phyloP scores from a whole-genome alignment of 1,284 basidiomycete genomes.

The Phylloporus sp. region DNA sequence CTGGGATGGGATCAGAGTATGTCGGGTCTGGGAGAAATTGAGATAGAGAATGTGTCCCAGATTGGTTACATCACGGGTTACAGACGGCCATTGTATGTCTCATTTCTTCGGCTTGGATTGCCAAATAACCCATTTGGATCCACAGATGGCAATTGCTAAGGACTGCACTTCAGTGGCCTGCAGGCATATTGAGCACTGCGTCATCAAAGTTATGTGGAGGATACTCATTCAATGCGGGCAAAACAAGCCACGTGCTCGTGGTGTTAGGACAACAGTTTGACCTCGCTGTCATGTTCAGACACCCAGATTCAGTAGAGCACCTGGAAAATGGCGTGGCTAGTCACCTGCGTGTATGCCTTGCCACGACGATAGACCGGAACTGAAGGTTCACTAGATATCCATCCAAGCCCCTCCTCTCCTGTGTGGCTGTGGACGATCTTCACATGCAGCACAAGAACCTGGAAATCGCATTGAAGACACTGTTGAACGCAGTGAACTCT shows the following conservation, averaged over 20 bases:
- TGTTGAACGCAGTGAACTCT: neutral
- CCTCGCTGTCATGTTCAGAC: too few relatives aligned
- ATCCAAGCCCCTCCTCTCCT: conserved; percentile 17
- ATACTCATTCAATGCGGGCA: neutral
- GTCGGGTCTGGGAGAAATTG: neutral
- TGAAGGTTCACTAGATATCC: conserved; percentile 16
- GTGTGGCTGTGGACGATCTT: conserved; percentile 3
- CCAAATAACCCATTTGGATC: too few relatives aligned
- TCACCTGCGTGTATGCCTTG: conserved; percentile 7
- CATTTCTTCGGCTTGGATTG: neutral
- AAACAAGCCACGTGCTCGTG: conserved; percentile 1
- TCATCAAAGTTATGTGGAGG: conserved; percentile 1
- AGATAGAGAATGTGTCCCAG: neutral
- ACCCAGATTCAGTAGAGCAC: neutral
- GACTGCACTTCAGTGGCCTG: neutral
- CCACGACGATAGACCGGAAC: conserved; percentile 6
- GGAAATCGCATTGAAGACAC: neutral
- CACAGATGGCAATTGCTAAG: conserved; percentile 3
- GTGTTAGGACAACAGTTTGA: conserved; percentile 16
- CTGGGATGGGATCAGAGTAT: conserved; percentile 15
- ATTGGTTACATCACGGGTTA: neutral
- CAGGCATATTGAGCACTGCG: neutral
- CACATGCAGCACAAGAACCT: neutral
- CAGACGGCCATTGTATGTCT: neutral
- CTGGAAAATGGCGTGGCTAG: conserved; percentile 10